Evolutionary conservation across 192 early-diverging fungal genomes (phyloP), one percentile per base, ranked within the genome.

Genomic region (Mycoemilia scoparia): DNA sequence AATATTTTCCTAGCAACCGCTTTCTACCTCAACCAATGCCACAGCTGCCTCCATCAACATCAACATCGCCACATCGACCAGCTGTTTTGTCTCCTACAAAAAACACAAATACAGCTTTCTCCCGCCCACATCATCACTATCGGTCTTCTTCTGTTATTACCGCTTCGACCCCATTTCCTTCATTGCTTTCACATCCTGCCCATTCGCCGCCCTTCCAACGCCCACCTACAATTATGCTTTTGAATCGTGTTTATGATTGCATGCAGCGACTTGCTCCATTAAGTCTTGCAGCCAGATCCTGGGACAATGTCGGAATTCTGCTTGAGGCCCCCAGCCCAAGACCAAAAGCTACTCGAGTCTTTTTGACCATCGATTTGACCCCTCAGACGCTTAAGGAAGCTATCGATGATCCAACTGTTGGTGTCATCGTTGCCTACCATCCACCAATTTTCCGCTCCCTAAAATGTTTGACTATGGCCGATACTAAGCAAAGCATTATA

Each of bases 221-320:
- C 25, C 60, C 60, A 5, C 57, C 42, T 29, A 63, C 45, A 1
- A 53, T 57, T 43, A 37, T 19, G 22, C 46, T 64, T 5, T 45
- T 64, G 2, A 40, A 54, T 14, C 49, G 53, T 24, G 54, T 60
- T n/a, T 54, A 51, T 3, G 50, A 50, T 12, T 64, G 70, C 37
- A 75, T 92, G 73, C 69, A 88, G 54, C 71, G 64, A 41, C 79
- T 88, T 39, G 84, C 87, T 37, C 88, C 88, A 18, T 52, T 85
- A 28, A 69, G 65, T 36, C 61, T 93, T 21, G 82, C 88, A 3
- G 82, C 77, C 30, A 46, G 59, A 10, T 57, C 73, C 7, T 93
- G 88, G 88, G 88, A 93, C 51, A 93, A 93, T 57, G 83, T 89
- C 26, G 89, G 92, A n/a, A 49, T 87, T 17, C 56, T 93, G 21